Evolutionary conservation across 352 stramenopile genomes (phyloP).

Genomic region (Globisporangium nodosum): DNA sequence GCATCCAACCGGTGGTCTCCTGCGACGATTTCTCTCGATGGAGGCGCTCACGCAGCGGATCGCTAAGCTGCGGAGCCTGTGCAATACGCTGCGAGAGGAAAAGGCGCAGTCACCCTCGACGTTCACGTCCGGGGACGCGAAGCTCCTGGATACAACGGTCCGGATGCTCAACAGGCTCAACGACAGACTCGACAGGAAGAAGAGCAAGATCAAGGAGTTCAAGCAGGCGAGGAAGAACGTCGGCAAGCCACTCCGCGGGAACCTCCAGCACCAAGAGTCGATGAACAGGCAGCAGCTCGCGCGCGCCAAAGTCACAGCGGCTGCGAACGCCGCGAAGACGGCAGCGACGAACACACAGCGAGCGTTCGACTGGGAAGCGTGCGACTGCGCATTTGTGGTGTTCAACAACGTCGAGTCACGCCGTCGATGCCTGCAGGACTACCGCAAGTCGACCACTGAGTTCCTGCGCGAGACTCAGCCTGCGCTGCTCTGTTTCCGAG

Average conservation of each 20-base stretch:
- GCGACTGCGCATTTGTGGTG: constrained; percentile 80
- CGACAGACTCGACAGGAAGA: constrained; percentile 41
- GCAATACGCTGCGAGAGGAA: constrained; percentile 41
- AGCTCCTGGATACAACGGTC: constrained; percentile 16
- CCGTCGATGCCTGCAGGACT: constrained; percentile 71
- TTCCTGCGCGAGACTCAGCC: constrained; percentile 50
- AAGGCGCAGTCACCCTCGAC: constrained; percentile 11
- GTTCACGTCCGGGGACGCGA: constrained; percentile 29
- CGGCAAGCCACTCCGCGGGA: not conserved
- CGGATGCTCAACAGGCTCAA: constrained; percentile 24
- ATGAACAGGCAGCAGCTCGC: constrained; percentile 1
- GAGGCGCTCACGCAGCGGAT: constrained; percentile 62
- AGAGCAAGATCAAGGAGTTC: constrained; percentile 56
- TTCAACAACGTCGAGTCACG: constrained; percentile 85
- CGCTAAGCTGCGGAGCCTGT: constrained; percentile 40
- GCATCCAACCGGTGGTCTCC: constrained; percentile 63
- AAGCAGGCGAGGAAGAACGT: constrained; percentile 21
- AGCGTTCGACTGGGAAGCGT: constrained; percentile 54
- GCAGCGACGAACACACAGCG: constrained; percentile 19
- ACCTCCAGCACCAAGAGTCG: not conserved
- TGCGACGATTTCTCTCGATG: constrained; percentile 69
- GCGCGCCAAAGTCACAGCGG: constrained; percentile 3
- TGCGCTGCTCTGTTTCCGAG: constrained; percentile 51
- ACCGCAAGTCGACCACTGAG: constrained; percentile 40
- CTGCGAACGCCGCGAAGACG: constrained; percentile 10